Evolutionary conservation across 2,329 filamentous ascomycete species (phyloP), one percentile per base, ranked within the genome.

Genomic region (Plectosphaerella cucumerina): DNA sequence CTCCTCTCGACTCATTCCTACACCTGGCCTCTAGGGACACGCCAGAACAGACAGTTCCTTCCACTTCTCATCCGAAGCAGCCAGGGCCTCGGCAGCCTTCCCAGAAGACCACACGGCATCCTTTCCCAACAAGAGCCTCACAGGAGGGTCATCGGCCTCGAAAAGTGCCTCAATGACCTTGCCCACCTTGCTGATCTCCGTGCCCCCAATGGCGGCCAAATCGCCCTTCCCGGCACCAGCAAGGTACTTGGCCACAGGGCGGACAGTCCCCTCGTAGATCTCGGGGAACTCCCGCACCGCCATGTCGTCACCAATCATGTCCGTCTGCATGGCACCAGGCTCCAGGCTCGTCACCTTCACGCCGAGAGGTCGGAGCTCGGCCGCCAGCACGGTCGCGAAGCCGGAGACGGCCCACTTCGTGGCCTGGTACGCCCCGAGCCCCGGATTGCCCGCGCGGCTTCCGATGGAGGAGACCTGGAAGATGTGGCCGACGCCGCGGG

Each of bases 31-130:
- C 12, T 11, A 31, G 9, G 67, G 67, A 0, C 64, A 64, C 0
- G 62, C 54, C 1, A 74, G 69, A 9, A 73, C 73, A 17, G 82
- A 58, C 1, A 65, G 61, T 56, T 85, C 75, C 54, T 76, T 71
- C 35, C 35, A 39, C 35, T 39, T 39, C 35, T 10, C 35, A 14
- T 39, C 35, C 8, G 35, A 39, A 39, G 14, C 35, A 39, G 35
- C 35, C 35, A n/a, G 14, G 12, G 35, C 35, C 14, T 39, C 35
- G 6, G 35, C 35, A 10, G 35, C 35, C 8, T 39, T 6, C 35
- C 14, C 35, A 5, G 15, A 10, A 39, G 17, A 10, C 15, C 6
- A 6, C 35, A 39, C 35, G 14, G 35, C 35, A 39, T 10, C 9
- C 15, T n/a, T 14, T 15, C 35, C 35, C 35, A 39, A 6, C 15